Conservation (phyloP, 2,329 filamentous ascomycete species). For the Pseudocercospora musae region DNA sequence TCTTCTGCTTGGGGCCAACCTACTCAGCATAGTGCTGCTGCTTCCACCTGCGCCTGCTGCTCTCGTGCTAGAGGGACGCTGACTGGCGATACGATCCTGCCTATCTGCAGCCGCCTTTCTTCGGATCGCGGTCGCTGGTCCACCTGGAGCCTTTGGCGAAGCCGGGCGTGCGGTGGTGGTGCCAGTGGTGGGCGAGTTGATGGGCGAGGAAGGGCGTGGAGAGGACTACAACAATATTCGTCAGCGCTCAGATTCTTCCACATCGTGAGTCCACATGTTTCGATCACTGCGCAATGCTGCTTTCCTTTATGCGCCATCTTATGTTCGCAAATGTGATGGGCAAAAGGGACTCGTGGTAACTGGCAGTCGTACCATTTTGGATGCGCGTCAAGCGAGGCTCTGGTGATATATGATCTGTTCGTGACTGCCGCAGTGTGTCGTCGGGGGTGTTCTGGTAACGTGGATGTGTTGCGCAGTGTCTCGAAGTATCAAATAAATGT, state of each 20-base stretch:
- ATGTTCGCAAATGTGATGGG: not conserved
- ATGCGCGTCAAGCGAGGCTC: not conserved
- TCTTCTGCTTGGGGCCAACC: slow-evolving; percentile 33
- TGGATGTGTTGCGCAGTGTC: not conserved
- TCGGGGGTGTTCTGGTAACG: not conserved
- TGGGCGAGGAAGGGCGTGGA: slow-evolving; percentile 35
- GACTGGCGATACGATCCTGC: slow-evolving; percentile 96
- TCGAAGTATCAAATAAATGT: not conserved
- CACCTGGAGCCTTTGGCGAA: slow-evolving; percentile 85
- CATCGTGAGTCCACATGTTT: not conserved
- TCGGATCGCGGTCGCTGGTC: slow-evolving; percentile 91
- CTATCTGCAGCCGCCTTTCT: slow-evolving; percentile 93
- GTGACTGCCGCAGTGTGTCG: not conserved
- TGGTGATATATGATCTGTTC: not conserved
- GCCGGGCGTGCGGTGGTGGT: slow-evolving; percentile 71
- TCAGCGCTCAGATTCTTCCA: not conserved
- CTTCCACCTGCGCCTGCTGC: slow-evolving; percentile 92
- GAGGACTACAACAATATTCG: slow-evolving; percentile 29
- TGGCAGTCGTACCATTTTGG: not conserved
- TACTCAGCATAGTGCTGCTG: slow-evolving; percentile 97
- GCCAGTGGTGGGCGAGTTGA: slow-evolving; percentile 59
- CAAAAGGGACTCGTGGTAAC: not conserved
- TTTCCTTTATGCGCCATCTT: not conserved
- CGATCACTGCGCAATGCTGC: not conserved
- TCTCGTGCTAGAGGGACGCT: slow-evolving; percentile 84